phyloP scores from a whole-genome alignment of 768 basidiomycete genomes.

The Phylloporus arenicola region DNA sequence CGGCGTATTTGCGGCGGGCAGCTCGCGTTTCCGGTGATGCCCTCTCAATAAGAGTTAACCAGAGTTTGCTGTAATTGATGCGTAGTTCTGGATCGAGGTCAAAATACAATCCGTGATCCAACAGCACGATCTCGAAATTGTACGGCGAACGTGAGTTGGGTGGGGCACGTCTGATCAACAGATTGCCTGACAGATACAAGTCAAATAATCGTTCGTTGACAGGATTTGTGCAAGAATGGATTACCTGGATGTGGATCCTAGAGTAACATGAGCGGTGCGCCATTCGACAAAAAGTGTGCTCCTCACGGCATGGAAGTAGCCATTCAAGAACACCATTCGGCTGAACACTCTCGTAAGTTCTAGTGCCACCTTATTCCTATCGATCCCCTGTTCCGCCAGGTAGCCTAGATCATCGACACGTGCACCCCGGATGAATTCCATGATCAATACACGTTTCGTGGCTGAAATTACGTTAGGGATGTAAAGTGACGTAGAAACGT shows the following conservation, averaged over 20 bases:
- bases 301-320: constrained; percentile 80
- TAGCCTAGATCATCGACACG: constrained; percentile 85
- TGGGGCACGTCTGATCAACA: constrained; percentile 79
- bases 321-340: constrained; percentile 93
- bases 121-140: constrained; percentile 92
- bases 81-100: constrained; percentile 78
- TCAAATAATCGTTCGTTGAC: constrained; percentile 2
- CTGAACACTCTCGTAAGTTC: constrained; percentile 89
- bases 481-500: constrained; percentile 74
- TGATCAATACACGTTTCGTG: constrained; percentile 79
- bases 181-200: constrained; percentile 53
- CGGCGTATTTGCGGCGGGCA: constrained; percentile 81
- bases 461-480: constrained; percentile 80
- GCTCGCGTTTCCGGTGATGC: constrained; percentile 58
- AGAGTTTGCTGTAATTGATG: constrained; percentile 80
- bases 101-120: constrained; percentile 95
- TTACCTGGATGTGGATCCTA: constrained; percentile 86
- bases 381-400: constrained; percentile 75
- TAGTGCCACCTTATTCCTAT: constrained; percentile 88
- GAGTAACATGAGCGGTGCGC: constrained; percentile 11
- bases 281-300: not conserved
- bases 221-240: not conserved
- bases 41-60: constrained; percentile 80
- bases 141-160: constrained; percentile 65
- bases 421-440: constrained; percentile 92